These are phyloP conservation scores for Exophiala calicioides DNA, from an alignment of 2,329 filamentous ascomycete species.

Conservation along the genomic window DNA sequence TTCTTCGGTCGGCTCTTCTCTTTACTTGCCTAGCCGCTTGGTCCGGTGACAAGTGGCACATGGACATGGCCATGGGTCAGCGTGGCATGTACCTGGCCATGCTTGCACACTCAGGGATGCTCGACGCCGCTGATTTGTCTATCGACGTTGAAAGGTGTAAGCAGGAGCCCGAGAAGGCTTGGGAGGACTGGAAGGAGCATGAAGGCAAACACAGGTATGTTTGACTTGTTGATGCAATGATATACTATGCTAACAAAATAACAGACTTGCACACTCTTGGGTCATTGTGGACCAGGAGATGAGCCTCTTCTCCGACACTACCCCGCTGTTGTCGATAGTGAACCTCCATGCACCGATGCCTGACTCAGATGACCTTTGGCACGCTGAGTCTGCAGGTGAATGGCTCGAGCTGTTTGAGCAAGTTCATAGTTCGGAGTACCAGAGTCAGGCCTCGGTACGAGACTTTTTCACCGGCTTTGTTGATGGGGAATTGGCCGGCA, in stretches of 20 bases:
- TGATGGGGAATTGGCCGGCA: conserved; percentile 59
- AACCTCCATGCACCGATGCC: conserved; percentile 68
- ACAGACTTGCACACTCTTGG: conserved; percentile 72
- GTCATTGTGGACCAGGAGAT: conserved; percentile 73
- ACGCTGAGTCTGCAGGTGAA: conserved; percentile 57
- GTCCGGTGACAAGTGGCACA: conserved; percentile 76
- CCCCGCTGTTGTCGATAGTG: conserved; percentile 64
- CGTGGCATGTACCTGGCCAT: conserved; percentile 73
- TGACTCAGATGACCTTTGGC: conserved; percentile 64
- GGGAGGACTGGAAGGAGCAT: conserved; percentile 65
- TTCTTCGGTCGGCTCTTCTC: conserved; percentile 65
- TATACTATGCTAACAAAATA: conserved; percentile 10
- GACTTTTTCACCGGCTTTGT: conserved; percentile 69
- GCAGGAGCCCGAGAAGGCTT: conserved; percentile 54
- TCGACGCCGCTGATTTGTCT: conserved; percentile 56
- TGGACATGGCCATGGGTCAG: conserved; percentile 75
- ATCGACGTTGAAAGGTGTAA: conserved; percentile 46
- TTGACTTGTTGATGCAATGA: conserved; percentile 1
- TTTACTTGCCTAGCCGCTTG: conserved; percentile 69
- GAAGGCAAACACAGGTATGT: conserved; percentile 64
- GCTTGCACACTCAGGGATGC: conserved; percentile 68
- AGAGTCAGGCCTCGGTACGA: conserved; percentile 51
- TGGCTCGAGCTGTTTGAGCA: conserved; percentile 64
- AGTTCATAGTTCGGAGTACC: conserved; percentile 55
- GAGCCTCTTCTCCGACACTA: conserved; percentile 65